phyloP scores from a whole-genome alignment of 2,329 filamentous ascomycete genomes.

The Aspergillus eucalypticola region DNA sequence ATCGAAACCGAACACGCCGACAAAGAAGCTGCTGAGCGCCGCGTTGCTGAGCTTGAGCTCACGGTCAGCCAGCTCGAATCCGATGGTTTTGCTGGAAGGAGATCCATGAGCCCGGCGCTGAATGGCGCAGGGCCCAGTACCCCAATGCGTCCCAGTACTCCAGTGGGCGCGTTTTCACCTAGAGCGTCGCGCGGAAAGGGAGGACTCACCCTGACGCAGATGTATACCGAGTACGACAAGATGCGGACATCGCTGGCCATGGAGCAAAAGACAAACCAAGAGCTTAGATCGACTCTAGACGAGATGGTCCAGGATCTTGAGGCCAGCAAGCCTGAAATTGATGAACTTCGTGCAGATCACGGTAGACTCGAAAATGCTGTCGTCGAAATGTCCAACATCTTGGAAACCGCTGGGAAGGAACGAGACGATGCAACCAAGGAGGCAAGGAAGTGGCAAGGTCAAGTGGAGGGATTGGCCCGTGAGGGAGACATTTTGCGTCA shows the following conservation, averaged over 20 bases:
- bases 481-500: constrained; percentile 80
- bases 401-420: constrained; percentile 78
- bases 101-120: constrained; percentile 57
- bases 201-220: constrained; percentile 61
- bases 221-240: constrained; percentile 63
- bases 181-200: constrained; percentile 55
- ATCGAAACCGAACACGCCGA: constrained; percentile 60
- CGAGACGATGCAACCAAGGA: constrained; percentile 77
- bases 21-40: constrained; percentile 62
- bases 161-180: constrained; percentile 54
- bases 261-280: constrained; percentile 72
- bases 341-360: constrained; percentile 80
- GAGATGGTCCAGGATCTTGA: constrained; percentile 85
- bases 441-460: constrained; percentile 74
- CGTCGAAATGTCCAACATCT: constrained; percentile 77
- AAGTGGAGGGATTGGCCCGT: constrained; percentile 60
- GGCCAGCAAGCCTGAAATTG: constrained; percentile 80
- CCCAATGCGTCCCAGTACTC: constrained; percentile 53
- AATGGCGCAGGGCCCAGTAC: constrained; percentile 54
- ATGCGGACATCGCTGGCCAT: constrained; percentile 68
- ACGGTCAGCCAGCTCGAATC: constrained; percentile 62
- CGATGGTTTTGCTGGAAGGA: constrained; percentile 47
- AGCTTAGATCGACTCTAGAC: constrained; percentile 75
- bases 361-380: constrained; percentile 78
- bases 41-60: constrained; percentile 65